These are phyloP conservation scores for Teratosphaeriaceae sp. DNA, from an alignment of 2,329 filamentous ascomycete species.

Conservation along the genomic window DNA sequence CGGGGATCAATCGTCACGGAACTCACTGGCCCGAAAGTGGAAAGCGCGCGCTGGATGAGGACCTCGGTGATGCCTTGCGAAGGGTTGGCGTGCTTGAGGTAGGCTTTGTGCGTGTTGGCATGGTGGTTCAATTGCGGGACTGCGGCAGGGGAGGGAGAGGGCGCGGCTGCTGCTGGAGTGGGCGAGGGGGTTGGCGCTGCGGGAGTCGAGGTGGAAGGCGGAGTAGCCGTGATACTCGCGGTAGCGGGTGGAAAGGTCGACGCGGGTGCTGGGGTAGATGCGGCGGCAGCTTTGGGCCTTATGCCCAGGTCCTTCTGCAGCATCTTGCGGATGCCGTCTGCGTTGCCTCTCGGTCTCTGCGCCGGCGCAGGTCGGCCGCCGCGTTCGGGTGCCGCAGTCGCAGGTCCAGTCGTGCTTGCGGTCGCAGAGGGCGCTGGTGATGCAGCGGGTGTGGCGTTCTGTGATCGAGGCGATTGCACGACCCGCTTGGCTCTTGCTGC, in stretches of 20 bases:
- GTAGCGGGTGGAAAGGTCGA: conserved; percentile 30
- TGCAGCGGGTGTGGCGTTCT: conserved; percentile 34
- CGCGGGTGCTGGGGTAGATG: conserved; percentile 33
- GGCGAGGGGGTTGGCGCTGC: conserved; percentile 7
- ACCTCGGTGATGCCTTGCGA: conserved; percentile 88
- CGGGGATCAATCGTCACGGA: conserved; percentile 90
- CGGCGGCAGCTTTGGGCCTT: conserved; percentile 30
- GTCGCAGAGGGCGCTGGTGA: conserved; percentile 25
- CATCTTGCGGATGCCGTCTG: conserved; percentile 42
- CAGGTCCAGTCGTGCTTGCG: conserved; percentile 25
- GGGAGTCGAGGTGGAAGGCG: conserved; percentile 16
- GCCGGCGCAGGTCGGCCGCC: conserved; percentile 16
- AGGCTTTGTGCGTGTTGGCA: conserved; percentile 44
- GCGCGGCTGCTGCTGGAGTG: conserved; percentile 29
- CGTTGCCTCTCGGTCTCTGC: conserved; percentile 23
- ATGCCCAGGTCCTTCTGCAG: conserved; percentile 57
- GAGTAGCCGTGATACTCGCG: conserved; percentile 20
- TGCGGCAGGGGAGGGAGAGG: conserved; percentile 14
- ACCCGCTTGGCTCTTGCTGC: conserved; percentile 23
- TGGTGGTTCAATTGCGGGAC: too few relatives aligned
- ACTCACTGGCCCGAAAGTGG: conserved; percentile 64
- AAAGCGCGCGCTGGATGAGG: conserved; percentile 66
- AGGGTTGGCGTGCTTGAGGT: conserved; percentile 58
- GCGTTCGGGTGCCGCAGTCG: conserved; percentile 16
- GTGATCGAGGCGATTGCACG: conserved; percentile 20